These are phyloP conservation scores for Cutaneotrichosporon daszewskae DNA, from an alignment of 1,284 basidiomycete species.

Conservation along the genomic window DNA sequence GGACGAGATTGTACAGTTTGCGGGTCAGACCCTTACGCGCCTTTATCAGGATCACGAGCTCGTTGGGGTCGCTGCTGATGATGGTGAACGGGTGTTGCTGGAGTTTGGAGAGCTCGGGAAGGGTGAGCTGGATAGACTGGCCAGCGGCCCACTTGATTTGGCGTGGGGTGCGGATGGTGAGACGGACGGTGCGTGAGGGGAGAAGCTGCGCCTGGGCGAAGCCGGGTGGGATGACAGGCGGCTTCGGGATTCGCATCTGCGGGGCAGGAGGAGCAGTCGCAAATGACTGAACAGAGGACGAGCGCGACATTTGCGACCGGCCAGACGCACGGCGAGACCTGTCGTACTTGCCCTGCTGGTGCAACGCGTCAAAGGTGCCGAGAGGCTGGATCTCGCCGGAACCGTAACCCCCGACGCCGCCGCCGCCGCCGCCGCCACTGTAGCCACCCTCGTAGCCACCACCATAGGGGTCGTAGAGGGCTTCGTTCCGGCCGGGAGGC, in stretches of 20 bases:
- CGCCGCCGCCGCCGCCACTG: too few relatives aligned
- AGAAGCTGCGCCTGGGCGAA: constrained; percentile 72
- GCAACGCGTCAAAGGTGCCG: constrained; percentile 5
- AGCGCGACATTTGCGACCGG: background rate
- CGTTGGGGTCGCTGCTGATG: constrained; percentile 60
- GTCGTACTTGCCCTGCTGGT: constrained; percentile 7
- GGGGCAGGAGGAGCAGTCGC: too few relatives aligned
- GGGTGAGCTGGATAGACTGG: constrained; percentile 57
- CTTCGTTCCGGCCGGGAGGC: background rate
- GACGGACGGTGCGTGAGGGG: constrained; percentile 68
- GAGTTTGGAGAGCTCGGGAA: constrained; percentile 63
- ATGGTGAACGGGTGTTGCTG: constrained; percentile 79
- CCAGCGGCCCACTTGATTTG: constrained; percentile 68
- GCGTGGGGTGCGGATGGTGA: constrained; percentile 62
- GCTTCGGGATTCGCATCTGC: too few relatives aligned
- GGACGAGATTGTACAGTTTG: constrained; percentile 60
- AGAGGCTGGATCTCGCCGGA: constrained; percentile 6
- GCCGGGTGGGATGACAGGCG: constrained; percentile 37
- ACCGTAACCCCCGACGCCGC: constrained; percentile 2
- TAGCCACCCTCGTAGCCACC: too few relatives aligned
- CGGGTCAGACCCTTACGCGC: constrained; percentile 71
- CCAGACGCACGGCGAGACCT: background rate
- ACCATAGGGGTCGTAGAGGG: background rate
- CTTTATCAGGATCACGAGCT: constrained; percentile 68
- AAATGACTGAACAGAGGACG: background rate